phyloP scores from a whole-genome alignment of 176 grass and related monocot species.

The Phoenix dactylifera region DNA sequence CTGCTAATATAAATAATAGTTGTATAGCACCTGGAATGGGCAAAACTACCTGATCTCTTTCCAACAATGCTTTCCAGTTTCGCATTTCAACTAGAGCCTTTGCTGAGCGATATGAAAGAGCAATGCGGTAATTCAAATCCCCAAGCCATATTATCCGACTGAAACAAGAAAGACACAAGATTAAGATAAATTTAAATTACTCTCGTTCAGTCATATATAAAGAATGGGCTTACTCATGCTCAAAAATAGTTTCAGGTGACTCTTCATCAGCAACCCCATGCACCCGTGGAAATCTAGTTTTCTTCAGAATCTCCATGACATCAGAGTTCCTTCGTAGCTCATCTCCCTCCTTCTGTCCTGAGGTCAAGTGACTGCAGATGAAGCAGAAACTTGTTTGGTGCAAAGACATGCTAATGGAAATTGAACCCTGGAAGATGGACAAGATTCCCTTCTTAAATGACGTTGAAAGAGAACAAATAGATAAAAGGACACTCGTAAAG shows the following conservation, averaged over 20 bases:
- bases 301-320: slow-evolving; percentile 78
- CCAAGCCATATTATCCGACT: slow-evolving; percentile 97
- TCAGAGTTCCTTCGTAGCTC: slow-evolving; percentile 79
- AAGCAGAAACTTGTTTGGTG: slow-evolving; percentile 89
- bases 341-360: slow-evolving; percentile 94
- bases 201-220: neutral
- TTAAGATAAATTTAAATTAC: too few relatives aligned
- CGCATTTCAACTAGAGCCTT: slow-evolving; percentile 92
- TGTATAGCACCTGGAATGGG: slow-evolving; percentile 2
- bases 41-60: slow-evolving; percentile 80
- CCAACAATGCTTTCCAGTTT: slow-evolving; percentile 85
- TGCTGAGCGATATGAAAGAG: slow-evolving; percentile 76
- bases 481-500: too few relatives aligned
- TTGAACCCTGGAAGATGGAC: slow-evolving; percentile 65
- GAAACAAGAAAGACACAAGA: slow-evolving; percentile 22
- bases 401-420: slow-evolving; percentile 95
- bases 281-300: slow-evolving; percentile 78
- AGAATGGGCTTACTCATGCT: slow-evolving; percentile 61
- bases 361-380: slow-evolving; percentile 81
- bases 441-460: too few relatives aligned
- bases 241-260: slow-evolving; percentile 82
- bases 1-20: neutral
- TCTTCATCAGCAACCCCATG: slow-evolving; percentile 33
- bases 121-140: slow-evolving; percentile 95
- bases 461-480: too few relatives aligned